A percentile compares a stretch with the other conserved stretches of the same genome.
Conservation (phyloP, 2,329 filamentous ascomycete species). For the Zymoseptoria brevis region DNA sequence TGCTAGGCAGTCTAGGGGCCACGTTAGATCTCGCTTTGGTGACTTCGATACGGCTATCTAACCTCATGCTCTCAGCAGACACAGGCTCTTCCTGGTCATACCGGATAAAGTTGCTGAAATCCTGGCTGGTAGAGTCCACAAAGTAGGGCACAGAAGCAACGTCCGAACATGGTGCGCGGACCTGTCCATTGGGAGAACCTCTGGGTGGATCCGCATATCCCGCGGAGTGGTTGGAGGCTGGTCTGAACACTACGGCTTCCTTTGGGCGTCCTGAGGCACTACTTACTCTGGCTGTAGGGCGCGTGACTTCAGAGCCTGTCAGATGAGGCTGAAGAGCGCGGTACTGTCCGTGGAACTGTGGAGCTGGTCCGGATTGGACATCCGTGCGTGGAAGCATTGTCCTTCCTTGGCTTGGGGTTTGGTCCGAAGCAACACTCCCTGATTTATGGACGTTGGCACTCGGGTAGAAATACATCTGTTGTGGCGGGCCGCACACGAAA, state of each 20-base stretch:
- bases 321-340: conserved; percentile 5
- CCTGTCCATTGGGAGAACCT: conserved; percentile 6
- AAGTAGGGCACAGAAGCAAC: neutral
- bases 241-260: neutral
- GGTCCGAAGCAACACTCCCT: conserved; percentile 1
- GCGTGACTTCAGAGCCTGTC: conserved; percentile 3
- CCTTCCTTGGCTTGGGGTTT: conserved; percentile 7
- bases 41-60: conserved; percentile 7
- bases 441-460: neutral
- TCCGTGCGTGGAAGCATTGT: conserved; percentile 21
- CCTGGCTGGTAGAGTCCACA: conserved; percentile 12
- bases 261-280: conserved; percentile 2
- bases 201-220: neutral
- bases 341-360: conserved; percentile 8
- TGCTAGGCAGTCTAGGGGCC: conserved; percentile 10
- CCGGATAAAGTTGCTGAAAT: conserved; percentile 23
- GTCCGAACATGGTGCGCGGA: conserved; percentile 1
- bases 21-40: conserved; percentile 11
- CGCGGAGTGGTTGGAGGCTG: neutral
- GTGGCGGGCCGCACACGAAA: neutral
- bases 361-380: conserved; percentile 8
- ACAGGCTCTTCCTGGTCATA: conserved; percentile 23
- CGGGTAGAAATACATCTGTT: conserved; percentile 1
- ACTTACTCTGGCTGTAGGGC: conserved; percentile 14
- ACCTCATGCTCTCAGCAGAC: conserved; percentile 17